Percentiles rank a stretch among this genome's conserved stretches.
These are phyloP conservation scores for Phlebiopsis flavidoalba DNA, from an alignment of 768 basidiomycete genomes.

Conservation along the genomic window DNA sequence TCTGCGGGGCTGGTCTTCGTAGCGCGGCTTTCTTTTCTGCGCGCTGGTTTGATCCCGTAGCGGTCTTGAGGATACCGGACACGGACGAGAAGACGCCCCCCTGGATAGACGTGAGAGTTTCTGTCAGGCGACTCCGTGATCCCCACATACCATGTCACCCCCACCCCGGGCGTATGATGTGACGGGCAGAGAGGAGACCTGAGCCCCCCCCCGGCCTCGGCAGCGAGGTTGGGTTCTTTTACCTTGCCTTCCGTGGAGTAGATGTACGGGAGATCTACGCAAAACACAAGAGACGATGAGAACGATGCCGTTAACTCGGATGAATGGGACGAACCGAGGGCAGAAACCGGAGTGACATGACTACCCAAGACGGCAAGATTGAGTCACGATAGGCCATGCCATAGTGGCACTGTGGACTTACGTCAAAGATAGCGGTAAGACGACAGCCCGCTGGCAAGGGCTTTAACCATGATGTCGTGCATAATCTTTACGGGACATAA, in stretches of 20 bases:
- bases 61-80: constrained; percentile 67
- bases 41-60: constrained; percentile 60
- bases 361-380: constrained; percentile 16
- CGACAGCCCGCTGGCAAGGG: constrained; percentile 64
- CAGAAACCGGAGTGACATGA: constrained; percentile 46
- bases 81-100: constrained; percentile 71
- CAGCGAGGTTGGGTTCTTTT: constrained; percentile 87
- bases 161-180: constrained; percentile 71
- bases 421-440: constrained; percentile 56
- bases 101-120: constrained; percentile 5
- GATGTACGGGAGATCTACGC: constrained; percentile 37
- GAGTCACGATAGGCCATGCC: background rate
- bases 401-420: constrained; percentile 23
- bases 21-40: constrained; percentile 51
- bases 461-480: constrained; percentile 42
- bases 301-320: background rate
- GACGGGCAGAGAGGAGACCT: constrained; percentile 70
- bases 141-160: constrained; percentile 54
- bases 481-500: constrained; percentile 27
- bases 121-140: background rate
- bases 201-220: constrained; percentile 87
- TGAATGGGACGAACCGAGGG: constrained; percentile 27
- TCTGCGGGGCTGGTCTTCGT: constrained; percentile 83
- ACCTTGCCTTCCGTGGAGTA: constrained; percentile 95
- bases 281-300: background rate